Evolutionary conservation across 2,329 filamentous ascomycete genomes (phyloP).

Genomic region (Trichoderma cornu-damae): DNA sequence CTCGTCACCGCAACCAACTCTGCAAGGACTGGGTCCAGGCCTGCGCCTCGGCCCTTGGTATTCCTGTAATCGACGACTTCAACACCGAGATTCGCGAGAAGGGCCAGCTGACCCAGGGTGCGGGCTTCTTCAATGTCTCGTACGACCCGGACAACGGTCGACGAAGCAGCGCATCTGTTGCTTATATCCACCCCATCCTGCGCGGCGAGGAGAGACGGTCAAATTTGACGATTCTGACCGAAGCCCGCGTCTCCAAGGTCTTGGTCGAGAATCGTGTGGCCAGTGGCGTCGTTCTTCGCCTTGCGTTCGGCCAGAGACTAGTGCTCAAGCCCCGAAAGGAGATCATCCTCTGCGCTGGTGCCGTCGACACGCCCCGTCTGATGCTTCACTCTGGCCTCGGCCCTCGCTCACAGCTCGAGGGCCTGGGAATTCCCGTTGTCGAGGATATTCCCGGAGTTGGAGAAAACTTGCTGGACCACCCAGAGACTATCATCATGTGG

Average conservation of each 20-base stretch:
- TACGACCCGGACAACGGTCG: conserved; percentile 87
- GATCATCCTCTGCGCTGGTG: conserved; percentile 74
- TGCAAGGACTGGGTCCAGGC: conserved; percentile 86
- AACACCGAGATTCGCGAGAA: conserved; percentile 73
- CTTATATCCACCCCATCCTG: conserved; percentile 88
- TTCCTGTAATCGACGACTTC: conserved; percentile 80
- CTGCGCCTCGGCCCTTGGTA: conserved; percentile 71
- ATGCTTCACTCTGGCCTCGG: conserved; percentile 55
- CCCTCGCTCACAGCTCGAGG: conserved; percentile 48
- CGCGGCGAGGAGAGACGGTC: conserved; percentile 74
- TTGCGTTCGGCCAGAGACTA: conserved; percentile 48
- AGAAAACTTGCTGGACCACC: conserved; percentile 57
- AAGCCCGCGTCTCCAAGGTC: conserved; percentile 80
- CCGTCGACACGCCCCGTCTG: conserved; percentile 72
- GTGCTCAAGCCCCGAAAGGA: conserved; percentile 64
- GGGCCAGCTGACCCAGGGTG: conserved; percentile 67
- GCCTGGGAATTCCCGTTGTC: conserved; percentile 51
- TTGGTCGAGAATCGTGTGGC: conserved; percentile 66
- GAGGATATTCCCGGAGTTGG: conserved; percentile 55
- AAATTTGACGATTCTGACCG: conserved; percentile 80
- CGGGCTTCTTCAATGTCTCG: conserved; percentile 85
- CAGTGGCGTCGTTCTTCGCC: conserved; percentile 64
- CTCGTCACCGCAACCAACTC: conserved; percentile 80
- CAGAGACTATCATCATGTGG: conserved; percentile 60
- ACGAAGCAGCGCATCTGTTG: conserved; percentile 80